Percentiles rank a stretch among this genome's conserved stretches.
phyloP scores from a whole-genome alignment of 2,329 filamentous ascomycete genomes.

The Stagonosporopsis chrysanthemi region DNA sequence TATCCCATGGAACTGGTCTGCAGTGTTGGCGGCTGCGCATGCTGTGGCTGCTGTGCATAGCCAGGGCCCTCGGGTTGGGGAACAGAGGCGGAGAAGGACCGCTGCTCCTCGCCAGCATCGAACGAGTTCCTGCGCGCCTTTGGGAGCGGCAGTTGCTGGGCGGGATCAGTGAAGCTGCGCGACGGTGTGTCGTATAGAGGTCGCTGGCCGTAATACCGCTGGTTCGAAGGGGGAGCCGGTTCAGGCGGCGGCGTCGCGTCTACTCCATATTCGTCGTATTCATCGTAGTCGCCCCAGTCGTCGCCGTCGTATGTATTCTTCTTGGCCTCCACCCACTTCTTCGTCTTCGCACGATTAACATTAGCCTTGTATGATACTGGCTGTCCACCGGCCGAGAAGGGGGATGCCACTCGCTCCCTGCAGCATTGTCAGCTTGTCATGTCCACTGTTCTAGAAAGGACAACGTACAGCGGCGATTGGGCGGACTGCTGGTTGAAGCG shows the following conservation, averaged over 20 bases:
- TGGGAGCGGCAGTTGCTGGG: conserved; percentile 36
- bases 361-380: conserved; percentile 78
- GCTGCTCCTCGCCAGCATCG: conserved; percentile 61
- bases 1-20: conserved; percentile 41
- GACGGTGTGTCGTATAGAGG: conserved; percentile 30
- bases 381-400: conserved; percentile 41
- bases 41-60: conserved; percentile 22
- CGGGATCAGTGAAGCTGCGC: conserved; percentile 54
- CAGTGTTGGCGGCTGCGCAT: conserved; percentile 24
- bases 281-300: conserved; percentile 80
- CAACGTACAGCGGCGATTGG: conserved; percentile 50
- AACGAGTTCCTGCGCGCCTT: conserved; percentile 59
- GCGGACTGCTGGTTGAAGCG: conserved; percentile 48
- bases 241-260: conserved; percentile 53
- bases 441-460: neutral
- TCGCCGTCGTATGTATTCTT: conserved; percentile 87
- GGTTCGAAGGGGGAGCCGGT: conserved; percentile 51
- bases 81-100: conserved; percentile 56
- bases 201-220: conserved; percentile 53
- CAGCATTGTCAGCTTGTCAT: conserved; percentile 22
- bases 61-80: conserved; percentile 27
- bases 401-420: conserved; percentile 41
- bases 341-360: conserved; percentile 86
- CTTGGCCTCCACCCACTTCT: conserved; percentile 94
- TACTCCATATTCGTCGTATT: conserved; percentile 65